Evolutionary conservation across 768 basidiomycete species (phyloP), one percentile per base, ranked within the genome.

Genomic region (Amanita phalloides): DNA sequence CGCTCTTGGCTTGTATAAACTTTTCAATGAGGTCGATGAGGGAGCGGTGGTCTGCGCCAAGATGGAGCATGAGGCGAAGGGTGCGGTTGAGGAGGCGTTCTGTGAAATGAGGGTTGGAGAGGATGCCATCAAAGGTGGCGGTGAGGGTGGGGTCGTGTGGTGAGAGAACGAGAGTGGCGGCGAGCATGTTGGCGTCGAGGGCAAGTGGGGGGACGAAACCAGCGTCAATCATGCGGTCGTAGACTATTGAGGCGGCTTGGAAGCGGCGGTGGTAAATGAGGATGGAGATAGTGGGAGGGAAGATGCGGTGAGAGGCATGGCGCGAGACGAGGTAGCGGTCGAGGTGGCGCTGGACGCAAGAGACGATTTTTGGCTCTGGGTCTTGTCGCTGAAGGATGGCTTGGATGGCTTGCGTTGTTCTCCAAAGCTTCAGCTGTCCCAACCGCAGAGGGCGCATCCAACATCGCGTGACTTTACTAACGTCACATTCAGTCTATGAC

Each of bases 141-240:
- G 20, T 64, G 46, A 13, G 54, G 26, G 20, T 53, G 33, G 60
- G 54, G 25, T 59, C 54, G 3, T 61, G 59, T 17, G 54, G 41
- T 1, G 63, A 53, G 14, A 61, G 23, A 8, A 61, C 61, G 6
- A 72, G 46, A 17, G 58, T 47, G 35, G 73, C 58, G 0, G 70
- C 68, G 10, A 69, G 50, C 57, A 80, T 68, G 46, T 68, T 69
- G 6, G 73, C 68, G 46, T 71, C 64, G 11, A 76, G 65, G 11
- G 66, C 49, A 6, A 64, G 53, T 11, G 69, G 58, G 1, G 72
- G 66, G 1, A 70, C 46, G 38, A 76, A 64, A 7, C 71, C 69
- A 14, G 70, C 67, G 1, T 63, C 58, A 17, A 60, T 54, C 72
- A 81, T 75, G 14, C 68, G 66, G 6, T 65, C 56, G 56, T 76